Percentiles rank a stretch among this genome's conserved stretches.
These are phyloP conservation scores for Westerdykella ornata DNA, from an alignment of 2,329 filamentous ascomycete genomes.

Conservation along the genomic window DNA sequence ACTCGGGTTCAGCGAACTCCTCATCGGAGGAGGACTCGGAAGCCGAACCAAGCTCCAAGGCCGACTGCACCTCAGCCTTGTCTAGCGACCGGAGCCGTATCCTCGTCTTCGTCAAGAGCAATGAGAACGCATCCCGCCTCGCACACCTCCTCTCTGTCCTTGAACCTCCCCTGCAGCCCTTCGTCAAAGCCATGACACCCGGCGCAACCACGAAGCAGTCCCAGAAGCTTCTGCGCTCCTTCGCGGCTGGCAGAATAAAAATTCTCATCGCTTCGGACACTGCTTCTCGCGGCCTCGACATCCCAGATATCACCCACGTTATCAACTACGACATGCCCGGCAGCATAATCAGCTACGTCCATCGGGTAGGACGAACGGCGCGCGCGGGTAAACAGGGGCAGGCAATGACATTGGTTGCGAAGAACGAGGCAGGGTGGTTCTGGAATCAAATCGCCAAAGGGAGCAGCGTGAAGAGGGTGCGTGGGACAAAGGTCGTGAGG, in stretches of 20 bases:
- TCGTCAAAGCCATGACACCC: constrained; percentile 67
- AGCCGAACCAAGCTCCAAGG: constrained; percentile 2
- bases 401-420: constrained; percentile 81
- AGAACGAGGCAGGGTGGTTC: constrained; percentile 85
- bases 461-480: constrained; percentile 44
- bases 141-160: constrained; percentile 68
- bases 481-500: constrained; percentile 40
- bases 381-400: constrained; percentile 67
- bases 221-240: constrained; percentile 60
- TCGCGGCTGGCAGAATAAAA: constrained; percentile 55
- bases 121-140: constrained; percentile 81
- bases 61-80: not conserved
- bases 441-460: constrained; percentile 69
- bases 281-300: constrained; percentile 84
- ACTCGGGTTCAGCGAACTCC: constrained; percentile 8
- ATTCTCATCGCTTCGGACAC: constrained; percentile 87
- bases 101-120: constrained; percentile 85
- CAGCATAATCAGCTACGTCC: constrained; percentile 76
- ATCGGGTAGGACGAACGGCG: constrained; percentile 86
- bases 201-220: constrained; percentile 67
- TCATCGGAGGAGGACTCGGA: constrained; percentile 11
- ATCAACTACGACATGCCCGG: constrained; percentile 90
- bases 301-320: constrained; percentile 71
- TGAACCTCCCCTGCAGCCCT: constrained; percentile 50
- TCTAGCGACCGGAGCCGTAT: constrained; percentile 37